Conservation (phyloP, 768 basidiomycete species). For the Macrocybe gigantea region DNA sequence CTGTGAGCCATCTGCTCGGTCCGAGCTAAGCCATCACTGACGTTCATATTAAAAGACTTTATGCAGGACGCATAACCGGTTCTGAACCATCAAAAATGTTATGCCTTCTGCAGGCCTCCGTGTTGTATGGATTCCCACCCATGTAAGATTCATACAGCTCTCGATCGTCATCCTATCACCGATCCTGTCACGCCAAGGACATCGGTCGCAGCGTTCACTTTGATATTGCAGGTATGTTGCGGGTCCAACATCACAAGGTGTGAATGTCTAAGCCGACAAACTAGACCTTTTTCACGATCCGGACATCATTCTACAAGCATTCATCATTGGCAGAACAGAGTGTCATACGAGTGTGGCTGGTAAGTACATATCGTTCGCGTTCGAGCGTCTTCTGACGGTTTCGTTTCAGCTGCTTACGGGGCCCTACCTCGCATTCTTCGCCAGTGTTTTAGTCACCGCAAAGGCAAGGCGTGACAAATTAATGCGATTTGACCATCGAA, state of each 20-base stretch:
- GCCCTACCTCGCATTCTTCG: slow-evolving; percentile 36
- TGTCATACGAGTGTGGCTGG: no score
- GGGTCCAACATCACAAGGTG: not conserved
- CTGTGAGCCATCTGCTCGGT: slow-evolving; percentile 16
- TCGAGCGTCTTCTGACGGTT: not conserved
- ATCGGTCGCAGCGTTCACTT: slow-evolving; percentile 33
- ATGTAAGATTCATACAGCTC: slow-evolving; percentile 24
- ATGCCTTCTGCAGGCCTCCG: slow-evolving; percentile 40
- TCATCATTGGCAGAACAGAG: no score
- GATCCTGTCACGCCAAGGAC: slow-evolving; percentile 19
- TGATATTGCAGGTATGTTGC: slow-evolving; percentile 34
- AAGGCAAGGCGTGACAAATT: slow-evolving; percentile 19
- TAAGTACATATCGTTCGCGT: no score
- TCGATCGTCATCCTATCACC: not conserved
- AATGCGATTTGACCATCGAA: no score
- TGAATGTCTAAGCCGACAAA: no score
- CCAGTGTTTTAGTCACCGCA: slow-evolving; percentile 33
- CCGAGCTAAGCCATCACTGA: not conserved
- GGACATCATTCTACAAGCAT: no score
- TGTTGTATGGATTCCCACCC: slow-evolving; percentile 43
- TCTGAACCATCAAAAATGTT: slow-evolving; percentile 37
- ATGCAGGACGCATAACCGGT: slow-evolving; percentile 34
- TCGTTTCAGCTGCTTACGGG: slow-evolving; percentile 30
- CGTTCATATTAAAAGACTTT: slow-evolving; percentile 23
- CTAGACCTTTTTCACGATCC: no score